Evolutionary conservation across 2,329 filamentous ascomycete species (phyloP).

Genomic region (Phialophora verrucosa): DNA sequence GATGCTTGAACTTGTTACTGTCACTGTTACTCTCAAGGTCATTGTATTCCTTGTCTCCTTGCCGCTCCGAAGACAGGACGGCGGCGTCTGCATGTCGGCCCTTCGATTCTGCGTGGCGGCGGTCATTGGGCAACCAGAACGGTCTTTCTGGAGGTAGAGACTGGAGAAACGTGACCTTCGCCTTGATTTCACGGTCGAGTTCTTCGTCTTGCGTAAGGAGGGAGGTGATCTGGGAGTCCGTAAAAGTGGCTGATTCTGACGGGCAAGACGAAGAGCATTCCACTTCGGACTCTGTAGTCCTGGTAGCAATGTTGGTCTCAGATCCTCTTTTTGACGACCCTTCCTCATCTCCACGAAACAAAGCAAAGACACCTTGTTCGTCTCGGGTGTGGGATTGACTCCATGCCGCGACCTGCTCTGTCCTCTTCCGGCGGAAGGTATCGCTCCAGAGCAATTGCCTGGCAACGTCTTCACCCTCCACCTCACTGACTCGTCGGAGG

Average conservation of each 20-base stretch:
- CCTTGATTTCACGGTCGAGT: not conserved
- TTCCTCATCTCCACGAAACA: not conserved
- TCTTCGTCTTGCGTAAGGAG: not conserved
- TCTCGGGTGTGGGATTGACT: slow-evolving; percentile 3
- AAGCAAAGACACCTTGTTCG: slow-evolving; percentile 1
- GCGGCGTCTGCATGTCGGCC: not conserved
- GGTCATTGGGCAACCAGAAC: not conserved
- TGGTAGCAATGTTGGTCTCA: not conserved
- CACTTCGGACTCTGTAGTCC: not conserved
- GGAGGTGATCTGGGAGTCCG: not conserved
- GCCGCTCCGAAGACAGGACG: too few relatives aligned
- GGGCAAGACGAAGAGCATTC: not conserved
- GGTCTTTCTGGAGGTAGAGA: slow-evolving; percentile 3
- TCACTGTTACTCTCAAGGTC: not conserved
- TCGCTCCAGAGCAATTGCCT: slow-evolving; percentile 32
- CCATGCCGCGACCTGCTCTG: slow-evolving; percentile 13
- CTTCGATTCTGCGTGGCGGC: not conserved
- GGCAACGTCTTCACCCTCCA: slow-evolving; percentile 53
- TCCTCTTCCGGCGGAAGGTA: slow-evolving; percentile 21
- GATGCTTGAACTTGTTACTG: not conserved
- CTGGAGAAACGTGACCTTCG: slow-evolving; percentile 4
- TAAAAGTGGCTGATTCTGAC: not conserved
- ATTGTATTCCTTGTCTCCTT: not conserved
- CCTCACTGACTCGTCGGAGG: slow-evolving; percentile 48
- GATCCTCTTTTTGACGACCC: not conserved